A percentile compares a stretch with the other conserved stretches of the same genome.
Conservation (phyloP, 192 early-diverging fungal genomes). For the Coemansia sp. region DNA sequence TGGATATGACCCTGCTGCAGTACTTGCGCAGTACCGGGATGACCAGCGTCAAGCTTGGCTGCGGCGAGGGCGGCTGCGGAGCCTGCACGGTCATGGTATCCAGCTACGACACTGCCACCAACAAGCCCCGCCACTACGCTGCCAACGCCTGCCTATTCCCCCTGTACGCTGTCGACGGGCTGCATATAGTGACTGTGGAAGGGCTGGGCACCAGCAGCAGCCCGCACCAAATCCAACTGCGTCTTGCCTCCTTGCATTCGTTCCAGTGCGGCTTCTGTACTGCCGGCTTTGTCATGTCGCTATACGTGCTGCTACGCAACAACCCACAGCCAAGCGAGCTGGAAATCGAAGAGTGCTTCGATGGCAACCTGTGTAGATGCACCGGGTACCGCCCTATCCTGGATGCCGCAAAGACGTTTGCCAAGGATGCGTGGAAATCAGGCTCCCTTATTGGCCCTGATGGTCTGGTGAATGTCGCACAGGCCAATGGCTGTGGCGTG, state of each 20-base stretch:
- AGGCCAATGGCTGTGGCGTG: constrained; percentile 35
- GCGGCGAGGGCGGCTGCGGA: constrained; percentile 74
- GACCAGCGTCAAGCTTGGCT: constrained; percentile 79
- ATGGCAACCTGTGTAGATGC: constrained; percentile 89
- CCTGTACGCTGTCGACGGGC: constrained; percentile 68
- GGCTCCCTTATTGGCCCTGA: constrained; percentile 14
- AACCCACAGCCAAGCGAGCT: constrained; percentile 64
- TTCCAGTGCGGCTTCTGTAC: constrained; percentile 93
- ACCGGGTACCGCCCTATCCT: constrained; percentile 87
- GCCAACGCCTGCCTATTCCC: constrained; percentile 75
- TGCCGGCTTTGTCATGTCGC: constrained; percentile 85
- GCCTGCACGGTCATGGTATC: constrained; percentile 82
- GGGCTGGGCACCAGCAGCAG: constrained; percentile 66
- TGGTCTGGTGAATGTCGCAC: constrained; percentile 12
- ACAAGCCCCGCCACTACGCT: constrained; percentile 47
- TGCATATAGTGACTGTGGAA: constrained; percentile 82
- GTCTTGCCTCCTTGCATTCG: constrained; percentile 69
- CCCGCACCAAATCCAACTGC: constrained; percentile 75
- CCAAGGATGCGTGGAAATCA: constrained; percentile 46
- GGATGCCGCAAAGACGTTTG: constrained; percentile 75
- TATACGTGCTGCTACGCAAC: constrained; percentile 74
- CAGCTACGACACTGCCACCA: constrained; percentile 49
- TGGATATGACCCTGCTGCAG: constrained; percentile 64
- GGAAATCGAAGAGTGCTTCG: constrained; percentile 81
- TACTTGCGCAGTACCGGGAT: constrained; percentile 64